A percentile compares a stretch with the other conserved stretches of the same genome.
Conservation (phyloP, 208 protist genomes). For the Blechomonas ayalai region DNA sequence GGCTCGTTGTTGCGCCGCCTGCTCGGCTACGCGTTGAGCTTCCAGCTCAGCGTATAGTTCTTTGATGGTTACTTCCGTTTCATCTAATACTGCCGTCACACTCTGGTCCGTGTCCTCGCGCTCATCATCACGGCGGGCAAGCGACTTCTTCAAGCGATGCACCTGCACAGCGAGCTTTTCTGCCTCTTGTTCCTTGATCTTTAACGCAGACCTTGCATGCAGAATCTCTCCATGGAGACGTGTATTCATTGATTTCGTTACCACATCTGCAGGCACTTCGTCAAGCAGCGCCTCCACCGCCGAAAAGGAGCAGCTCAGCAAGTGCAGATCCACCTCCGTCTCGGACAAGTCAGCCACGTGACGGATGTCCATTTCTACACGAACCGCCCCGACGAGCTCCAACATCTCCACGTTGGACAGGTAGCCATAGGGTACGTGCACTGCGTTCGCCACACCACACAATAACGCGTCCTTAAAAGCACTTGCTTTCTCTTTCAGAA, state of each 20-base stretch:
- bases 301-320: slow-evolving; percentile 33
- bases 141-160: slow-evolving; percentile 21
- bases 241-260: slow-evolving; percentile 6
- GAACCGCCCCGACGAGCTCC: slow-evolving; percentile 24
- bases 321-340: slow-evolving; percentile 27
- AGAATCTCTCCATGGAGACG: slow-evolving; percentile 19
- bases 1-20: too few species aligned
- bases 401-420: slow-evolving; percentile 31
- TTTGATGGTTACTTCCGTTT: slow-evolving; percentile 49
- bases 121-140: slow-evolving; percentile 29
- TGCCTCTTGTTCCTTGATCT: slow-evolving; percentile 17
- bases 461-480: slow-evolving; percentile 38
- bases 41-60: slow-evolving; percentile 45
- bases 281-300: slow-evolving; percentile 26
- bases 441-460: slow-evolving; percentile 26
- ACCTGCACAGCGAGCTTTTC: slow-evolving; percentile 14
- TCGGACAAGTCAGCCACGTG: slow-evolving; percentile 20
- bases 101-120: slow-evolving; percentile 21
- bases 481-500: slow-evolving; percentile 11
- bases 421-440: slow-evolving; percentile 31
- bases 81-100: slow-evolving; percentile 33
- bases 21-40: background rate
- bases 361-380: slow-evolving; percentile 36
- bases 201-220: slow-evolving; percentile 6
- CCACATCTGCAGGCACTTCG: slow-evolving; percentile 13